Base-by-base conservation (phyloP, 1,284 basidiomycete species). In the Papiliotrema terrestris region DNA sequence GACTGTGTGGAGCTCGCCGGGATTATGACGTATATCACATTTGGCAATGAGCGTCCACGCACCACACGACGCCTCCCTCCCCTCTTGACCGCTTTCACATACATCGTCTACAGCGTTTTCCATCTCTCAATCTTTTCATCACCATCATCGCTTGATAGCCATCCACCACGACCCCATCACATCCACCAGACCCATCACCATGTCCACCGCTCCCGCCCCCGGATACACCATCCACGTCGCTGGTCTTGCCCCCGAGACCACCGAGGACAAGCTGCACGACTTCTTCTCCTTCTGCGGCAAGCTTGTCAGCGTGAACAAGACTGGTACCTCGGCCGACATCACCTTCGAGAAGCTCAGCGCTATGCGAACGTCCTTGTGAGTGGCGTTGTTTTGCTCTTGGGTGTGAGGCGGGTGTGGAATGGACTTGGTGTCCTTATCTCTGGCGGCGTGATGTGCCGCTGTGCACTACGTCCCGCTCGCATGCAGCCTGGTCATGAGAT, bases 201-300 rank as follows among this genome's bases (percentile, higher is more conserved):
- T 52, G 50, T 42, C 37, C 29, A 22, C 54, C 50, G 39, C 54
- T 36, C 52, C 60, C 17, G 49, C 55, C 38, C 50, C 68, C 45
- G 63, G 61, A 49, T 73, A 72, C 67, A 68, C 68, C 53, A 68
- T 72, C 61, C 64, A 76, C 66, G 77, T 78, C 59, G 57, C 73
- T 29, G 76, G 76, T 58, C 71, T 78, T 59, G 72, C 75, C 6
- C 64, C 72, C 38, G 72, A 74, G 59, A 76, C 74, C 43, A 69
- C 74, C 44, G 74, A 76, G 65, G 69, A 70, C 55, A 77, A 77
- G 64, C 66, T 78, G 49, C 69, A 72, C 56, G 75, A 77, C 63
- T 77, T 78, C 66, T 77, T 72, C 61, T 71, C 68, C 22, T 78
- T 78, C 67, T 77, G 75, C 57, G 76, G 75, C 45, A 75, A 75